Evolutionary conservation across 371 early-diverging fungal genomes (phyloP).

Genomic region (Vairimorpha necatrix): DNA sequence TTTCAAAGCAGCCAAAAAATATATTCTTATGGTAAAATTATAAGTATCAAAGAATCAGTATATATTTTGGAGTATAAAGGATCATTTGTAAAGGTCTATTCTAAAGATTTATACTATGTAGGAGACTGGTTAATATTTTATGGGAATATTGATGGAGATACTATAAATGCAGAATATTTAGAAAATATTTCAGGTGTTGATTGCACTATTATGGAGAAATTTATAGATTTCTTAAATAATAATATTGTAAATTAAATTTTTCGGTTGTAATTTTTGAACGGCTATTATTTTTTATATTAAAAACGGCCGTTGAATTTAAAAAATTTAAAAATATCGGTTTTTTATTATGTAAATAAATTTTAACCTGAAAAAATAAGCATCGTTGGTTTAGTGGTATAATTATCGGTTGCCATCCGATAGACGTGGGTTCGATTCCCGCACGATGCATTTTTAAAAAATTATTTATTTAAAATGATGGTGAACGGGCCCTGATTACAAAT

Average conservation of each 20-base stretch:
- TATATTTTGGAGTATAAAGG: background rate
- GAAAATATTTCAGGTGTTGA: constrained; percentile 20
- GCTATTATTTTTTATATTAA: too few species aligned
- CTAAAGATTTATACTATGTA: background rate
- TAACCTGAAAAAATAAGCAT: too few species aligned
- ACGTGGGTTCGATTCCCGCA: constrained; percentile 64
- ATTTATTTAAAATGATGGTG: background rate
- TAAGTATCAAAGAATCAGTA: background rate
- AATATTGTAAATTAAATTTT: too few species aligned
- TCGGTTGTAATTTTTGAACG: too few species aligned
- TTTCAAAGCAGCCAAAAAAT: background rate
- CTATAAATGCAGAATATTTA: constrained; percentile 3
- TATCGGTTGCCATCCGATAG: constrained; percentile 64
- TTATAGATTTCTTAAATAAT: background rate
- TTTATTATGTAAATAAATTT: too few species aligned
- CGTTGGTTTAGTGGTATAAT: constrained; percentile 65
- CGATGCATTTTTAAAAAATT: constrained; percentile 53
- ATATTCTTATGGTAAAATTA: constrained; percentile 33
- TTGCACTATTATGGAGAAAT: constrained; percentile 14
- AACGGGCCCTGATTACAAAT: background rate
- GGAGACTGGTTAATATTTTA: constrained; percentile 25
- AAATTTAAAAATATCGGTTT: too few species aligned
- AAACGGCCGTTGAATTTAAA: too few species aligned
- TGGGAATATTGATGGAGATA: constrained; percentile 4
- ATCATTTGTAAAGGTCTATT: background rate